phyloP scores from a whole-genome alignment of 2,329 filamentous ascomycete genomes.

The Penicillium sp. region DNA sequence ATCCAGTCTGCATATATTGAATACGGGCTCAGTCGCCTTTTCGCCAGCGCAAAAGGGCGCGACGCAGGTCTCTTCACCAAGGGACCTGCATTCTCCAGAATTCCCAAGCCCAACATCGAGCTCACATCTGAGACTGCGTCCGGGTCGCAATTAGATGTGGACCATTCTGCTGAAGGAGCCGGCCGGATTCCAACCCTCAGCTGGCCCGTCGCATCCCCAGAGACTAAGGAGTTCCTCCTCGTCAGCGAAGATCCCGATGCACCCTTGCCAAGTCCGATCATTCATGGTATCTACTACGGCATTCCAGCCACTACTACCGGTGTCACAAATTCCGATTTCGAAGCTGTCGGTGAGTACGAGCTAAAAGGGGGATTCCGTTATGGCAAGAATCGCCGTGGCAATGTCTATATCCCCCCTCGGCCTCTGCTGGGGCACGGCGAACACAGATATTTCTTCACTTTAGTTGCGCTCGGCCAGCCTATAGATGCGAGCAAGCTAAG shows the following conservation, averaged over 20 bases:
- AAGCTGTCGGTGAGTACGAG: conserved; percentile 26
- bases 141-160: conserved; percentile 35
- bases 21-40: conserved; percentile 20
- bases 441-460: conserved; percentile 58
- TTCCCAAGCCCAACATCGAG: conserved; percentile 23
- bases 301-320: conserved; percentile 44
- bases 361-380: conserved; percentile 53
- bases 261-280: conserved; percentile 50
- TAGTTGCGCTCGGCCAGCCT: conserved; percentile 53
- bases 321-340: conserved; percentile 45
- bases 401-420: conserved; percentile 51
- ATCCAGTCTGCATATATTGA: conserved; percentile 15
- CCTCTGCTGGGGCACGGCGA: conserved; percentile 57
- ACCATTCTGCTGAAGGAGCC: conserved; percentile 46
- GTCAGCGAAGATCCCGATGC: conserved; percentile 55
- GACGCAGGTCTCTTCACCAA: conserved; percentile 33
- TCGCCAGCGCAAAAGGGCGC: conserved; percentile 19
- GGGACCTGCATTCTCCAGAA: conserved; percentile 24
- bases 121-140: conserved; percentile 28
- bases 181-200: conserved; percentile 47
- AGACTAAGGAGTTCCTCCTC: conserved; percentile 53
- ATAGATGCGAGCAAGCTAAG: conserved; percentile 46
- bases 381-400: conserved; percentile 46
- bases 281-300: conserved; percentile 51
- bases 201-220: conserved; percentile 43